These are phyloP conservation scores for Colletotrichum ledebouriae DNA, from an alignment of 2,329 filamentous ascomycete genomes.

Conservation along the genomic window DNA sequence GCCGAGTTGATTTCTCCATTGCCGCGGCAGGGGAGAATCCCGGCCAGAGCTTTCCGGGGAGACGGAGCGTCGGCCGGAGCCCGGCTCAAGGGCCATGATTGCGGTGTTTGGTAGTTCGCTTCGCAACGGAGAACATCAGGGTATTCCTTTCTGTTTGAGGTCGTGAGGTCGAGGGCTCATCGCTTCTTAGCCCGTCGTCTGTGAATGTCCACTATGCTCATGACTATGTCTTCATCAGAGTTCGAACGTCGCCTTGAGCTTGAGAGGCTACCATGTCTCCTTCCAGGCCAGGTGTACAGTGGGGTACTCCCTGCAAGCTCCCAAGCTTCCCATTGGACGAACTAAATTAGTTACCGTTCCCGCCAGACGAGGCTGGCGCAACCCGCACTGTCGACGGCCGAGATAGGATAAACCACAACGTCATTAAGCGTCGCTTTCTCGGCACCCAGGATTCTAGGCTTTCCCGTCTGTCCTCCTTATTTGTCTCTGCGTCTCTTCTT, in stretches of 20 bases:
- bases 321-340: slow-evolving; percentile 40
- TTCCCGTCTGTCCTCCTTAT: neutral
- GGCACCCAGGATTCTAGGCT: neutral
- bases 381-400: slow-evolving; percentile 17
- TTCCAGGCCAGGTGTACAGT: slow-evolving; percentile 37
- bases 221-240: slow-evolving; percentile 30
- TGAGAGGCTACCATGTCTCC: slow-evolving; percentile 42
- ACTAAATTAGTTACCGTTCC: slow-evolving; percentile 33
- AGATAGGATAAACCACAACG: slow-evolving; percentile 30
- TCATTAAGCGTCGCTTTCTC: slow-evolving; percentile 30
- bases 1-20: slow-evolving; percentile 82
- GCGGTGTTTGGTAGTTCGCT: slow-evolving; percentile 40
- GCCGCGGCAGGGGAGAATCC: slow-evolving; percentile 79
- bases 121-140: slow-evolving; percentile 40
- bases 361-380: slow-evolving; percentile 38
- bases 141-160: slow-evolving; percentile 25
- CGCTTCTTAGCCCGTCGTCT: slow-evolving; percentile 41
- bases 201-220: slow-evolving; percentile 31
- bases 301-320: slow-evolving; percentile 35
- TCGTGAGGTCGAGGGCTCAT: slow-evolving; percentile 46
- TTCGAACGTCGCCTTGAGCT: slow-evolving; percentile 22
- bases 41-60: slow-evolving; percentile 90
- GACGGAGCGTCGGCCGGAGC: slow-evolving; percentile 67
- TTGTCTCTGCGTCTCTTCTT: neutral
- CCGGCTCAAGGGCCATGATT: slow-evolving; percentile 75